These are phyloP conservation scores for Pezicula radicicola DNA, from an alignment of 2,329 filamentous ascomycete genomes.

Conservation along the genomic window DNA sequence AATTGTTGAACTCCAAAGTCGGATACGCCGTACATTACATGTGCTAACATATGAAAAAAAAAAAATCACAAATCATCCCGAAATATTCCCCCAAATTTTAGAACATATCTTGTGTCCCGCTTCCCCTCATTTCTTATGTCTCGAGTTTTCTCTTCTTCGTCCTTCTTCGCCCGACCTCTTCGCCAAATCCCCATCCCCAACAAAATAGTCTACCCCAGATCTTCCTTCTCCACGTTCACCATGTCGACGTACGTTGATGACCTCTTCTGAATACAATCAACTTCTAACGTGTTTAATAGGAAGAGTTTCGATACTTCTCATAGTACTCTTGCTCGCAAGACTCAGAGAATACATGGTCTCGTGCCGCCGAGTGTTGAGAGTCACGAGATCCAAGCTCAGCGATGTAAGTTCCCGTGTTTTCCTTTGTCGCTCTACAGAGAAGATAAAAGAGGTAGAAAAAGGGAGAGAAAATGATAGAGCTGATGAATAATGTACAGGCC, in stretches of 20 bases:
- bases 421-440: neutral
- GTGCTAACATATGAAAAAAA: too few species aligned
- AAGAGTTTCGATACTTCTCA: constrained; percentile 24
- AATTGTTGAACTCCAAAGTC: too few species aligned
- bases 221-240: too few species aligned
- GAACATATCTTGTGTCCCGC: too few species aligned
- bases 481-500: constrained; percentile 11
- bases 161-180: too few species aligned
- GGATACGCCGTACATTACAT: too few species aligned
- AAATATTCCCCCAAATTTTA: too few species aligned
- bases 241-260: neutral
- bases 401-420: constrained; percentile 16
- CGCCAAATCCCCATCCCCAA: too few species aligned
- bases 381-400: constrained; percentile 20
- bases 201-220: too few species aligned
- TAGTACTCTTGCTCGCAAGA: constrained; percentile 17
- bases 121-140: too few species aligned
- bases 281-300: neutral
- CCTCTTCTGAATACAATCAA: neutral
- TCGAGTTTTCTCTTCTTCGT: too few species aligned
- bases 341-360: constrained; percentile 23
- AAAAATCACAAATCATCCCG: too few species aligned
- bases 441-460: neutral
- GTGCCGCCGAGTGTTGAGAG: constrained; percentile 25
- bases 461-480: neutral